Conservation (phyloP, 441 rosid genomes). For the Raphanus hybrid region DNA sequence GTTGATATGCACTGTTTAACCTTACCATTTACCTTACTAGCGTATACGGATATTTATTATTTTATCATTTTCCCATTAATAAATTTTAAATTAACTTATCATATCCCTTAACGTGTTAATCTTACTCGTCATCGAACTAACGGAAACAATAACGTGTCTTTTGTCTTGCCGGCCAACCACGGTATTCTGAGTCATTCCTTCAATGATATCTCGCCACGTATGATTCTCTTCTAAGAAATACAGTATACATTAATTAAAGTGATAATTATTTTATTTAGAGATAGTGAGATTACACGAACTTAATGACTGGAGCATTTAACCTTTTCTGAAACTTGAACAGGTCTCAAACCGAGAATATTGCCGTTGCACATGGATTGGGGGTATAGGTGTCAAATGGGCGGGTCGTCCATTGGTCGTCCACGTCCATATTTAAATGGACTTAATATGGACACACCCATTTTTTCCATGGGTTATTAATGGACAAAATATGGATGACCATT, state of each 20-base stretch:
- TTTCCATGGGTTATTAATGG: no score
- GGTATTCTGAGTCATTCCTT: slow-evolving; percentile 30
- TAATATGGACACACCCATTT: no score
- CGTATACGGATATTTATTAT: background rate
- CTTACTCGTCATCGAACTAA: slow-evolving; percentile 24
- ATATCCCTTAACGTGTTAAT: slow-evolving; percentile 18
- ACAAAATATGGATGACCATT: no score
- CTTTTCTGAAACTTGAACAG: slow-evolving; percentile 31
- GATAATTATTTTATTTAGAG: background rate
- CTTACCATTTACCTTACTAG: background rate
- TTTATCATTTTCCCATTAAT: background rate
- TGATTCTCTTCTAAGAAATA: slow-evolving; percentile 10
- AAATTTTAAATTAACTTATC: background rate
- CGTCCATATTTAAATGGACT: no score
- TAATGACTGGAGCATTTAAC: slow-evolving; percentile 25
- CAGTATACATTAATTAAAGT: slow-evolving; percentile 12
- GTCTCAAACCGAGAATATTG: slow-evolving; percentile 41
- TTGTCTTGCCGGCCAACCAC: slow-evolving; percentile 17
- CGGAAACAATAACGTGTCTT: slow-evolving; percentile 23
- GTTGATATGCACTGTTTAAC: background rate
- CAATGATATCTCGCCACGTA: slow-evolving; percentile 35
- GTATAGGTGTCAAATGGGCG: no score
- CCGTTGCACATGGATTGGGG: slow-evolving; percentile 42
- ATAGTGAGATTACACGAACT: slow-evolving; percentile 16
- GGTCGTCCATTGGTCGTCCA: no score